Conservation (phyloP, 352 stramenopile genomes). For the Phytopythium mirpurense region DNA sequence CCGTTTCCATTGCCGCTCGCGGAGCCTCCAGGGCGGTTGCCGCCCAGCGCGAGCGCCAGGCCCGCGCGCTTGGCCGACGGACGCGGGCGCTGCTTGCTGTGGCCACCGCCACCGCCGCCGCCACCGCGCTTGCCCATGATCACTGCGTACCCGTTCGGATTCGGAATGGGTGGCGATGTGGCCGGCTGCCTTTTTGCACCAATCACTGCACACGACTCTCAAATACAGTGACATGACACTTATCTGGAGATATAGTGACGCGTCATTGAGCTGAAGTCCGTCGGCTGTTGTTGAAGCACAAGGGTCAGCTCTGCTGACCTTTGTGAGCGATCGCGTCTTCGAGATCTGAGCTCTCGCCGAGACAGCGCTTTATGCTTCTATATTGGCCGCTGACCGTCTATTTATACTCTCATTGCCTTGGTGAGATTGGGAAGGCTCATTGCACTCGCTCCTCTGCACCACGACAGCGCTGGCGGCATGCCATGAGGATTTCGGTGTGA, state of each 20-base stretch:
- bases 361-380: too few relatives aligned
- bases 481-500: neutral
- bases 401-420: too few relatives aligned
- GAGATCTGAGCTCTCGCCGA: too few relatives aligned
- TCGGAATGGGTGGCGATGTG: slow-evolving; percentile 1
- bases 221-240: neutral
- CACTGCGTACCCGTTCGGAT: neutral
- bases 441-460: too few relatives aligned
- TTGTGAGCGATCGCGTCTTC: too few relatives aligned
- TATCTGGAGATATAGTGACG: too few relatives aligned
- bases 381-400: too few relatives aligned
- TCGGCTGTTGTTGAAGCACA: neutral
- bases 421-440: too few relatives aligned
- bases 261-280: neutral
- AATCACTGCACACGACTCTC: neutral
- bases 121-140: neutral
- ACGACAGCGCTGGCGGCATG: neutral
- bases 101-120: slow-evolving; percentile 9
- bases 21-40: neutral
- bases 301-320: too few relatives aligned
- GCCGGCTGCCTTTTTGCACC: neutral
- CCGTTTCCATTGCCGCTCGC: slow-evolving; percentile 12
- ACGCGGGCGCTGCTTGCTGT: slow-evolving; percentile 14
- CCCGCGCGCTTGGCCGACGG: slow-evolving; percentile 26
- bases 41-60: slow-evolving; percentile 16